Percentiles rank a stretch among this genome's conserved stretches.
phyloP scores from a whole-genome alignment of 257 asterid species.

The Solanum chmielewskii region DNA sequence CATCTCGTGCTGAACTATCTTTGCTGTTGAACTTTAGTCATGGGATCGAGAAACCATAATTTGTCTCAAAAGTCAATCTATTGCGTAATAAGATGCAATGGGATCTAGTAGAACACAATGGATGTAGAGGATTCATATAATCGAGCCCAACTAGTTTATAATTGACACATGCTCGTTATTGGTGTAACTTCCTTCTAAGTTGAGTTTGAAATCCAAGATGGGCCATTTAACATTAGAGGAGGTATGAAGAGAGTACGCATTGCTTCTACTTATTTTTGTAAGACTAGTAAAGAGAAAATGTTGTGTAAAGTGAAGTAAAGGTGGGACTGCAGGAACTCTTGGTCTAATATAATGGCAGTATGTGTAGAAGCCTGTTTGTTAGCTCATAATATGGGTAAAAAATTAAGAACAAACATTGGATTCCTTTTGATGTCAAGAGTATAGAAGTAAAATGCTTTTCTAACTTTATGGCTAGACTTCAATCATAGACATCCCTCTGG shows the following conservation, averaged over 20 bases:
- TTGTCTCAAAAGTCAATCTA: background rate
- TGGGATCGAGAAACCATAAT: background rate
- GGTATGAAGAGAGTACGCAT: background rate
- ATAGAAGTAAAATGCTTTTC: background rate
- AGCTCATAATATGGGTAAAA: background rate
- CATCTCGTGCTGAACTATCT: background rate
- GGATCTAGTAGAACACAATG: background rate
- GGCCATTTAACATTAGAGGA: background rate
- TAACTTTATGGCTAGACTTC: background rate
- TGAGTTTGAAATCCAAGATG: background rate
- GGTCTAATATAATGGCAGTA: background rate
- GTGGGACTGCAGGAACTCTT: background rate
- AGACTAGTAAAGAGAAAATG: background rate
- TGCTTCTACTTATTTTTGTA: background rate
- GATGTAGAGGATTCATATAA: background rate
- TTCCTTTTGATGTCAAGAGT: background rate
- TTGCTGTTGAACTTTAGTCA: background rate
- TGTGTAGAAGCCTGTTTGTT: background rate
- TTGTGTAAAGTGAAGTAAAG: background rate
- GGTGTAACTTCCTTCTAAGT: background rate
- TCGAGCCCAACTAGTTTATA: background rate
- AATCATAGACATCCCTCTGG: background rate
- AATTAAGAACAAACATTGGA: background rate
- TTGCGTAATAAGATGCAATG: background rate
- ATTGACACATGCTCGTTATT: background rate